Percentiles rank a stretch among this genome's conserved stretches.
These are phyloP conservation scores for Penicillium odoratum DNA, from an alignment of 495 filamentous ascomycete species.

Conservation along the genomic window DNA sequence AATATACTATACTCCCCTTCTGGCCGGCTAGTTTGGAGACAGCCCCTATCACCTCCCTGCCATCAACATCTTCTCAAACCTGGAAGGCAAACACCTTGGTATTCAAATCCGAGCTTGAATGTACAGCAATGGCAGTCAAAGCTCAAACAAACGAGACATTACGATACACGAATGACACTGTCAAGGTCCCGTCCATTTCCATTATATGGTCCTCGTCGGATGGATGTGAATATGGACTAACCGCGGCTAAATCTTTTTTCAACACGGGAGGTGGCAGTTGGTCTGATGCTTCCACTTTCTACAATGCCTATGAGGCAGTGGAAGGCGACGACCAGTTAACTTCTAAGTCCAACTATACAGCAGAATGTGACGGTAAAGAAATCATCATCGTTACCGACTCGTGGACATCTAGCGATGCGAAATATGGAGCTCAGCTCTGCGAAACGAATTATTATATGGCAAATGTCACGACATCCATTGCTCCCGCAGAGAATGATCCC, in stretches of 20 bases:
- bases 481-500: slow-evolving; percentile 17
- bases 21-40: slow-evolving; percentile 29
- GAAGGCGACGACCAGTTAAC: not conserved
- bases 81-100: slow-evolving; percentile 38
- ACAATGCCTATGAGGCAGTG: slow-evolving; percentile 1
- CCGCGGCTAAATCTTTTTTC: not conserved
- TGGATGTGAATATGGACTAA: slow-evolving; percentile 20
- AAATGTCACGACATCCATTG: slow-evolving; percentile 26
- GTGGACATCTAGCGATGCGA: slow-evolving; percentile 7
- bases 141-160: not conserved
- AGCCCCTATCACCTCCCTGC: slow-evolving; percentile 23
- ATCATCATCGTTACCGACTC: slow-evolving; percentile 20
- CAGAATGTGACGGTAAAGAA: slow-evolving; percentile 14
- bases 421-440: slow-evolving; percentile 24
- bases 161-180: not conserved
- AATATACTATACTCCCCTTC: slow-evolving; percentile 38
- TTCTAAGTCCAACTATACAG: slow-evolving; percentile 4
- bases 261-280: slow-evolving; percentile 23
- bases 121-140: slow-evolving; percentile 23
- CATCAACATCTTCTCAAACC: slow-evolving; percentile 17
- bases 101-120: slow-evolving; percentile 31
- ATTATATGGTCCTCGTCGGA: slow-evolving; percentile 16
- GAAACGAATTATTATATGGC: slow-evolving; percentile 31
- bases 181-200: slow-evolving; percentile 7
- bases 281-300: slow-evolving; percentile 23